Evolutionary conservation across 495 filamentous ascomycete genomes (phyloP).

Genomic region (Neurospora tetrasperma): DNA sequence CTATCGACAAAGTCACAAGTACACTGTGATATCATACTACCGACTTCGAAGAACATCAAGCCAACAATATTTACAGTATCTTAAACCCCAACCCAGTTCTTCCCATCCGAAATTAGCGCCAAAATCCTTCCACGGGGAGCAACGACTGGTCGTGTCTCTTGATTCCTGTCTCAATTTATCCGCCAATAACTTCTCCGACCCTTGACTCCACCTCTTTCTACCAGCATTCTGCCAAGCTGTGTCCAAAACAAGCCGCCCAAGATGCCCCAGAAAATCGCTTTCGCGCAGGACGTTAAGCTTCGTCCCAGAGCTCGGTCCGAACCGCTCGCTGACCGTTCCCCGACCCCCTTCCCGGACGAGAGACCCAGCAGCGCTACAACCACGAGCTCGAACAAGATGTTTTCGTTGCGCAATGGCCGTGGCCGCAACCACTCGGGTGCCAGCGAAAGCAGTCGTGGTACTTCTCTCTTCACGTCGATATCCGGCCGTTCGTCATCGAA

Average conservation of each 20-base stretch:
- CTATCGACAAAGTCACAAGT: neutral
- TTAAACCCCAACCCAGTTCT: neutral
- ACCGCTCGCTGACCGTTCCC: neutral
- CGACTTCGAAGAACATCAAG: neutral
- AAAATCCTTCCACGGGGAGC: neutral
- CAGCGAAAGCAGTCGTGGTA: neutral
- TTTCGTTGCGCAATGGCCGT: neutral
- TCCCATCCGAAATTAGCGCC: neutral
- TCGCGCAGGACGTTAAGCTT: neutral
- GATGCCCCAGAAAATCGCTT: neutral
- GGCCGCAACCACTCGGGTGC: neutral
- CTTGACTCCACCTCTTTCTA: neutral
- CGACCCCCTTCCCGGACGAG: neutral
- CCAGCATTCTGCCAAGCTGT: neutral
- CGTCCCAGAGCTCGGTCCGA: neutral
- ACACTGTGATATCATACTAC: neutral
- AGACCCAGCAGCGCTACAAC: neutral
- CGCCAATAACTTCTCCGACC: neutral
- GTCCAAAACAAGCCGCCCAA: neutral
- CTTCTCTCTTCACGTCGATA: neutral
- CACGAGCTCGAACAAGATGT: neutral
- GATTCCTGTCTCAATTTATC: neutral
- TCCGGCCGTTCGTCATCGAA: neutral
- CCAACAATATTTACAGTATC: neutral
- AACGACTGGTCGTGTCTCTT: neutral